Evolutionary conservation across 1,284 basidiomycete genomes (phyloP).

Genomic region (Agroathelia rolfsii): DNA sequence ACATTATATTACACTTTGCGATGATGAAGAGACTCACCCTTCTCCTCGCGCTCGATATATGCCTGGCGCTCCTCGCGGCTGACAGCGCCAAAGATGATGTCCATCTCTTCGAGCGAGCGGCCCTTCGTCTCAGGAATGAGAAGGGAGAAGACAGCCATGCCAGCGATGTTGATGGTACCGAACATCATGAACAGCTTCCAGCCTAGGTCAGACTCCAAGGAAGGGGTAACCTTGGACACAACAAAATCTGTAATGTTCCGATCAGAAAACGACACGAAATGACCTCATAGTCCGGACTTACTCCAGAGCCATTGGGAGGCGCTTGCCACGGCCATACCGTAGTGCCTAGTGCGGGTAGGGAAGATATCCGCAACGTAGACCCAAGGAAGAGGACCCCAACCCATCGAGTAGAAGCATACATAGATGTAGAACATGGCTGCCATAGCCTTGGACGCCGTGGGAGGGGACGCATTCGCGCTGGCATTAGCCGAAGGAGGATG

Average conservation of each 20-base stretch:
- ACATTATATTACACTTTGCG: too few relatives aligned
- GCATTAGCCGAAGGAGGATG: slow-evolving; percentile 39
- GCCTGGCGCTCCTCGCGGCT: slow-evolving; percentile 45
- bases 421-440: slow-evolving; percentile 70
- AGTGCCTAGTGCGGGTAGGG: slow-evolving; percentile 72
- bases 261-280: slow-evolving; percentile 4
- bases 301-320: slow-evolving; percentile 76
- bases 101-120: slow-evolving; percentile 69
- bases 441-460: slow-evolving; percentile 55
- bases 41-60: slow-evolving; percentile 39
- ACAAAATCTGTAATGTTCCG: slow-evolving; percentile 46
- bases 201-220: slow-evolving; percentile 47
- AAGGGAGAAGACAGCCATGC: slow-evolving; percentile 36
- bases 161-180: slow-evolving; percentile 49
- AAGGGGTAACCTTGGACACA: slow-evolving; percentile 62
- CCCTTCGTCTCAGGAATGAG: slow-evolving; percentile 71
- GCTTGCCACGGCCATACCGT: slow-evolving; percentile 62
- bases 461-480: slow-evolving; percentile 16
- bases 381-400: slow-evolving; percentile 51
- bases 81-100: slow-evolving; percentile 68
- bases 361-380: slow-evolving; percentile 77
- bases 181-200: slow-evolving; percentile 68
- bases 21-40: slow-evolving; percentile 27
- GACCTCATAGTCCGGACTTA: slow-evolving; percentile 24
- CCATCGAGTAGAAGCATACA: slow-evolving; percentile 70